Evolutionary conservation across 441 rosid genomes (phyloP).

Genomic region (Arabidopsis lyrata): DNA sequence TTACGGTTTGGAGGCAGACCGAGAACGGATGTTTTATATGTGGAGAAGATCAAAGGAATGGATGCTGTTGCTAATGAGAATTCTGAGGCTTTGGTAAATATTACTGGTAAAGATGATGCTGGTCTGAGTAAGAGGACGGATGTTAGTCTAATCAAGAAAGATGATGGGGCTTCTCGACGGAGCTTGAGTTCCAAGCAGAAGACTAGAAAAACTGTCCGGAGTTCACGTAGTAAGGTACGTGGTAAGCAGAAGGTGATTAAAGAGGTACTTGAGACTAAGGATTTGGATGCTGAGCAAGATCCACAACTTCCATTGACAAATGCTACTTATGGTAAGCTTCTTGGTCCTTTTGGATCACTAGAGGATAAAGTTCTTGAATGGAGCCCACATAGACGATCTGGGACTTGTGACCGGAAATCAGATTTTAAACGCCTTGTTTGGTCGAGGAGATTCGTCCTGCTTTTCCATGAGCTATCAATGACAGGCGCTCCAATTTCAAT

Average conservation of each 20-base stretch:
- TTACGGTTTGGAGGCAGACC: constrained; percentile 65
- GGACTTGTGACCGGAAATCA: constrained; percentile 92
- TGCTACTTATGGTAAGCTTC: constrained; percentile 74
- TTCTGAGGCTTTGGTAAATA: constrained; percentile 50
- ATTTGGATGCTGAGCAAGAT: constrained; percentile 57
- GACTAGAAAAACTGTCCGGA: constrained; percentile 57
- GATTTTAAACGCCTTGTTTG: constrained; percentile 89
- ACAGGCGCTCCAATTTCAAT: constrained; percentile 98
- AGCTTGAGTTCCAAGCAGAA: constrained; percentile 53
- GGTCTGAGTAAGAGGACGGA: constrained; percentile 49
- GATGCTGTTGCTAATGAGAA: constrained; percentile 61
- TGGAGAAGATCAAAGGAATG: constrained; percentile 48
- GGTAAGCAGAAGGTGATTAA: constrained; percentile 52
- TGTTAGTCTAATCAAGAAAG: constrained; percentile 63
- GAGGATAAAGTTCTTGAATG: constrained; percentile 83
- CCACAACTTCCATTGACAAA: constrained; percentile 71
- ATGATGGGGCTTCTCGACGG: constrained; percentile 44
- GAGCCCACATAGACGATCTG: constrained; percentile 90
- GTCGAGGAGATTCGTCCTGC: constrained; percentile 88
- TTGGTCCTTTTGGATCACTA: constrained; percentile 86
- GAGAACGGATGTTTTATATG: constrained; percentile 42
- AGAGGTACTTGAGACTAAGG: constrained; percentile 45
- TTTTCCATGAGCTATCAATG: constrained; percentile 97
- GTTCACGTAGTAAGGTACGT: constrained; percentile 52
- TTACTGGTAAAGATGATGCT: constrained; percentile 43